Percentiles rank a stretch among this genome's conserved stretches.
Evolutionary conservation across 495 filamentous ascomycete genomes (phyloP).

Genomic region (Evansstolkia leycettana): DNA sequence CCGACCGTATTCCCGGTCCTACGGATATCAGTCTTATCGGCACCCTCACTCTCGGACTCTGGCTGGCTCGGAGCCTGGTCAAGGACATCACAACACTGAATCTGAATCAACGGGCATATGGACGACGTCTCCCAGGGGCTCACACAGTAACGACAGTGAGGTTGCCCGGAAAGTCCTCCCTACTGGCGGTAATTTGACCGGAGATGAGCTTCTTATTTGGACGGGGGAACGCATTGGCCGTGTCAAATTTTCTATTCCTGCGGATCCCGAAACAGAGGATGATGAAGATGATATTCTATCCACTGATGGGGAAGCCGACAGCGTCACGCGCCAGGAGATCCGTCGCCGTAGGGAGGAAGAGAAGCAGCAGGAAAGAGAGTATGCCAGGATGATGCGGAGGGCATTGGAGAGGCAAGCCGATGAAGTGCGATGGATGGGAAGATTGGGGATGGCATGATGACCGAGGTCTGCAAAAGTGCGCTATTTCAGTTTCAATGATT

Average conservation of each 20-base stretch:
- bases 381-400: conserved; percentile 56
- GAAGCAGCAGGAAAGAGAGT: conserved; percentile 39
- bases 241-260: conserved; percentile 44
- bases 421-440: conserved; percentile 66
- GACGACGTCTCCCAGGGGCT: neutral
- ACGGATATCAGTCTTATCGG: neutral
- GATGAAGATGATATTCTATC: conserved; percentile 29
- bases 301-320: conserved; percentile 22
- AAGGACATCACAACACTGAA: neutral
- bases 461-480: too few species aligned
- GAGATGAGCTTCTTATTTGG: conserved; percentile 65
- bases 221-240: conserved; percentile 70
- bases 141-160: conserved; percentile 14
- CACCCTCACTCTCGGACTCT: neutral
- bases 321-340: conserved; percentile 24
- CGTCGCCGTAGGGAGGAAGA: conserved; percentile 27
- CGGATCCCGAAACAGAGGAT: conserved; percentile 28
- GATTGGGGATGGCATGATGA: conserved; percentile 41
- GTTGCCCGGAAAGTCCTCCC: conserved; percentile 63
- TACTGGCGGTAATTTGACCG: conserved; percentile 34
- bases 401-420: conserved; percentile 71
- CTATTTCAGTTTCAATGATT: too few species aligned
- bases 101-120: neutral
- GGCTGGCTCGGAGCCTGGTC: neutral
- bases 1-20: conserved; percentile 1